These are phyloP conservation scores for Dendrobium officinale DNA, from an alignment of 106 monocot species.

Conservation along the genomic window DNA sequence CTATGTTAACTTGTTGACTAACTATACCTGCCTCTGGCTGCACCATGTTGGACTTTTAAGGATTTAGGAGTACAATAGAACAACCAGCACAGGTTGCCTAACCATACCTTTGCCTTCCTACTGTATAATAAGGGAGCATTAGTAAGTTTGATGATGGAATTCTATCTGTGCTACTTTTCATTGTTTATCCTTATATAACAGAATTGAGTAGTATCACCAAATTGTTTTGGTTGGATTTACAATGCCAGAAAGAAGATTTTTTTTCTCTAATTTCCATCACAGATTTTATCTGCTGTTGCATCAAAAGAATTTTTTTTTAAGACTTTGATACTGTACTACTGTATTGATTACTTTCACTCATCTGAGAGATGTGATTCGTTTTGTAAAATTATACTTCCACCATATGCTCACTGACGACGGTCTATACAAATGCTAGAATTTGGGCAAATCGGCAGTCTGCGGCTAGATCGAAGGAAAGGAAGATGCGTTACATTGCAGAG, in stretches of 20 bases:
- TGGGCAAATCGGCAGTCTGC: constrained; percentile 97
- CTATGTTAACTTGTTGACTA: background rate
- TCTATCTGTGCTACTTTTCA: background rate
- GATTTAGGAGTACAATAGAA: background rate
- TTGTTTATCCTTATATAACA: background rate
- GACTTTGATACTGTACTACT: background rate
- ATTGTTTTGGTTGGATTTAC: background rate
- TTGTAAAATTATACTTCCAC: background rate
- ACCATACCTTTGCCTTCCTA: background rate
- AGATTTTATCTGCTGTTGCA: background rate
- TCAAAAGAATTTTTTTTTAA: background rate
- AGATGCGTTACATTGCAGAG: constrained; percentile 86
- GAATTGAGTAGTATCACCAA: background rate
- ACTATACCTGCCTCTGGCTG: background rate
- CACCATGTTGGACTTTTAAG: background rate
- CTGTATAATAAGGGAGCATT: background rate
- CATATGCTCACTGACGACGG: background rate
- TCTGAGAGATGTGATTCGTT: background rate
- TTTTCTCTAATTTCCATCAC: background rate
- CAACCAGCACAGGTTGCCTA: background rate
- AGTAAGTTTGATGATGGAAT: background rate
- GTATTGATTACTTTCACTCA: background rate
- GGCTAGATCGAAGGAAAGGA: constrained; percentile 93
- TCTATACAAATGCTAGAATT: constrained; percentile 39
- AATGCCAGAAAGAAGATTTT: background rate